A percentile compares a stretch with the other conserved stretches of the same genome.
These are phyloP conservation scores for Wickerhamomyces rabaulensis DNA, from an alignment of 805 yeast species.

Conservation along the genomic window DNA sequence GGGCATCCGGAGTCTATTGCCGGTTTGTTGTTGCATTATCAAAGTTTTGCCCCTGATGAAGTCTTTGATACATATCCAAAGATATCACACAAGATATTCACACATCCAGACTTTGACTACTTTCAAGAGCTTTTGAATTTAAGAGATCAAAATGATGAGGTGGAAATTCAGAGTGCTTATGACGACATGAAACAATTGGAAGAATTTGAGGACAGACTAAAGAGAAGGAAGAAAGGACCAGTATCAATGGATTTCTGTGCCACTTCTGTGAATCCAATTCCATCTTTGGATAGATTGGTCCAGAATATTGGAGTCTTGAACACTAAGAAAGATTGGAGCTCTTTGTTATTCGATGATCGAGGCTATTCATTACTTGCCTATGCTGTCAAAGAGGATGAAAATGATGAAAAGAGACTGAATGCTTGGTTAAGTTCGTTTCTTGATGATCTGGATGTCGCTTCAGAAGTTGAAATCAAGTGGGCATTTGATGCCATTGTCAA, in stretches of 20 bases:
- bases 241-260: conserved; percentile 2
- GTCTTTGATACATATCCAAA: conserved; percentile 23
- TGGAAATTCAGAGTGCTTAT: background rate
- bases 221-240: conserved; percentile 10
- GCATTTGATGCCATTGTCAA: conserved; percentile 7
- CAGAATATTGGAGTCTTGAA: conserved; percentile 1
- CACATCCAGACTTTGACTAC: conserved; percentile 13
- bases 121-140: conserved; percentile 4
- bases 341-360: conserved; percentile 6
- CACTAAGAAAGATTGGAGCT: conserved; percentile 7
- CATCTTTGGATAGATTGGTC: conserved; percentile 5
- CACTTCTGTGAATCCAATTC: conserved; percentile 1
- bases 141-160: background rate
- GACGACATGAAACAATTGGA: conserved; percentile 7
- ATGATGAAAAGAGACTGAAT: conserved; percentile 4
- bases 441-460: background rate
- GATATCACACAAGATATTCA: conserved; percentile 22
- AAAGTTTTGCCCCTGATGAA: conserved; percentile 19
- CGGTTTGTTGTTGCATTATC: conserved; percentile 19
- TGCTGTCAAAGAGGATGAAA: conserved; percentile 1
- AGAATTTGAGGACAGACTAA: conserved; percentile 12
- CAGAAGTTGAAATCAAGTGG: background rate
- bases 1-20: conserved; percentile 15
- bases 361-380: conserved; percentile 7
- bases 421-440: conserved; percentile 10